These are phyloP conservation scores for Filobasidium floriforme DNA, from an alignment of 768 basidiomycete species.

Conservation along the genomic window DNA sequence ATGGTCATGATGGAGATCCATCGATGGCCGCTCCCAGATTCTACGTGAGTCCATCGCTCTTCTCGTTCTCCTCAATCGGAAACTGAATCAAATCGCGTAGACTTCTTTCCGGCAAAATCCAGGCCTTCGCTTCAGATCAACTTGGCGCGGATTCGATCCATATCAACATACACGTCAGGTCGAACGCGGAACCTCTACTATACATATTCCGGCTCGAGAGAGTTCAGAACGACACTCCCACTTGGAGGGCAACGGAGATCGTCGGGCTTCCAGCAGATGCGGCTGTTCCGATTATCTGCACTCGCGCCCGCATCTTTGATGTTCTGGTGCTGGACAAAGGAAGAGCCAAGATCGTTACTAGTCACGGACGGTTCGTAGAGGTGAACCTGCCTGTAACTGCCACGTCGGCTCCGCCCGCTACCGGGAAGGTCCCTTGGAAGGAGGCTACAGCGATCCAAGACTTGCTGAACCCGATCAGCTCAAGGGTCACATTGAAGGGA, in stretches of 20 bases:
- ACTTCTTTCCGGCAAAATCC: not conserved
- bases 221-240: not conserved
- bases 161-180: constrained; percentile 32
- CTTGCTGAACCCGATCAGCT: not conserved
- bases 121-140: constrained; percentile 25
- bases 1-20: constrained; percentile 31
- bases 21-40: constrained; percentile 6
- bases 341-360: constrained; percentile 56
- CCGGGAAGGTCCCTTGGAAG: not conserved
- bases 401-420: too few relatives aligned
- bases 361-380: constrained; percentile 51
- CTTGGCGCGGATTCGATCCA: constrained; percentile 22
- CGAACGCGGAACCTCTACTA: not conserved
- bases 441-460: not conserved
- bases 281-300: constrained; percentile 56
- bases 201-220: constrained; percentile 16
- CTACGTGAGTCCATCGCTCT: not conserved
- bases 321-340: constrained; percentile 54
- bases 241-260: not conserved
- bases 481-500: not conserved
- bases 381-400: constrained; percentile 8
- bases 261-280: constrained; percentile 35
- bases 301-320: constrained; percentile 61
- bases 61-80: not conserved
- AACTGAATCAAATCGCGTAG: not conserved